A percentile compares a stretch with the other conserved stretches of the same genome.
These are phyloP conservation scores for Codiaeum variegatum DNA, from an alignment of 441 rosid genomes.

Conservation along the genomic window DNA sequence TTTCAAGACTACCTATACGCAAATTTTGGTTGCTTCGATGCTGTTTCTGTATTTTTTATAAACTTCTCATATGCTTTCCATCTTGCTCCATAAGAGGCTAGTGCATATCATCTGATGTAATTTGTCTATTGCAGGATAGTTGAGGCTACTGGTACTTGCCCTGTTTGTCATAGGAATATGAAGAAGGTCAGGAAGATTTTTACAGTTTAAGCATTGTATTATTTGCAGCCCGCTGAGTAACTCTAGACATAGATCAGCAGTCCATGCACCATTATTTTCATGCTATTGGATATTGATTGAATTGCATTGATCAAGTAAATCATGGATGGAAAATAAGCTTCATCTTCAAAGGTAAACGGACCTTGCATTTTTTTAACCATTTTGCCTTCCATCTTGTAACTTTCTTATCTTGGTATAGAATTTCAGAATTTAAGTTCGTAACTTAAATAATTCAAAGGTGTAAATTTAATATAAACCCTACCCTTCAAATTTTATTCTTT, in stretches of 20 bases:
- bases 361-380: conserved; percentile 10
- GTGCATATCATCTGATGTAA: background rate
- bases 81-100: background rate
- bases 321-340: conserved; percentile 5
- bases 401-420: background rate
- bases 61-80: background rate
- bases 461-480: background rate
- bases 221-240: conserved; percentile 8
- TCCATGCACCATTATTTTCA: background rate
- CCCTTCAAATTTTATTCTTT: background rate
- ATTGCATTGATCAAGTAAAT: background rate
- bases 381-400: conserved; percentile 11
- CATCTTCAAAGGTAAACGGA: conserved; percentile 16
- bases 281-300: background rate
- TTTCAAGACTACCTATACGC: background rate
- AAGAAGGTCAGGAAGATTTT: conserved; percentile 90
- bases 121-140: conserved; percentile 50
- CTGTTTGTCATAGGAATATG: conserved; percentile 71
- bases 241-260: conserved; percentile 3
- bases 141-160: conserved; percentile 80
- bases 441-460: background rate
- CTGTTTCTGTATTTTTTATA: background rate
- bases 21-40: background rate
- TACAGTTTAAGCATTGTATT: conserved; percentile 41
- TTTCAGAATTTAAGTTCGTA: background rate